Percentiles rank a stretch among this genome's conserved stretches.
Evolutionary conservation across 495 filamentous ascomycete genomes (phyloP).

Genomic region (Niebla homalea): DNA sequence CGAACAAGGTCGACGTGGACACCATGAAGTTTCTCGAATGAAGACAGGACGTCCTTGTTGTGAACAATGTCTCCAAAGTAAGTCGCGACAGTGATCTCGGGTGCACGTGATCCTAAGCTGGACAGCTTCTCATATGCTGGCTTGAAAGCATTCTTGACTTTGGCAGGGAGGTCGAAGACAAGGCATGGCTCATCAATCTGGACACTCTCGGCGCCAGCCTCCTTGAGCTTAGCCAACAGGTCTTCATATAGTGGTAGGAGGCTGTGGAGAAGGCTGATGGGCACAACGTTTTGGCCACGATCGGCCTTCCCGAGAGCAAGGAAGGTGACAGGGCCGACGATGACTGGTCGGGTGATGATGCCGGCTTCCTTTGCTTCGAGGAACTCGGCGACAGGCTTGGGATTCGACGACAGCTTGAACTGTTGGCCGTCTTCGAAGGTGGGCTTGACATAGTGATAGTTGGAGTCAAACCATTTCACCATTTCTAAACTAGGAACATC

Average conservation of each 20-base stretch:
- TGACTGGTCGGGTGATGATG: conserved; percentile 79
- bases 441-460: conserved; percentile 99
- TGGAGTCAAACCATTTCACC: conserved; percentile 99
- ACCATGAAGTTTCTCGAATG: conserved; percentile 55
- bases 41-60: conserved; percentile 79
- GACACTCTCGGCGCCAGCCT: conserved; percentile 83
- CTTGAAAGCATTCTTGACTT: conserved; percentile 95
- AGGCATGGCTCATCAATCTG: conserved; percentile 97
- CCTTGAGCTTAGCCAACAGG: conserved; percentile 81
- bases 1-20: conserved; percentile 94
- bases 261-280: conserved; percentile 82
- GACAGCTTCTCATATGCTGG: conserved; percentile 82
- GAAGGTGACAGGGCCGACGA: conserved; percentile 94
- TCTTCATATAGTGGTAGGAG: conserved; percentile 87
- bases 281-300: conserved; percentile 78
- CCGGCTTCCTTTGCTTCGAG: conserved; percentile 94
- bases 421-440: conserved; percentile 90
- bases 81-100: conserved; percentile 74
- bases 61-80: conserved; percentile 99
- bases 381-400: conserved; percentile 91
- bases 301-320: conserved; percentile 92
- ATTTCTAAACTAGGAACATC: conserved; percentile 95
- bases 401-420: conserved; percentile 74
- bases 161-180: conserved; percentile 76
- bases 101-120: conserved; percentile 59